Base-by-base conservation (phyloP, 371 early-diverging fungal genomes). In the Mucor lusitanicus region DNA sequence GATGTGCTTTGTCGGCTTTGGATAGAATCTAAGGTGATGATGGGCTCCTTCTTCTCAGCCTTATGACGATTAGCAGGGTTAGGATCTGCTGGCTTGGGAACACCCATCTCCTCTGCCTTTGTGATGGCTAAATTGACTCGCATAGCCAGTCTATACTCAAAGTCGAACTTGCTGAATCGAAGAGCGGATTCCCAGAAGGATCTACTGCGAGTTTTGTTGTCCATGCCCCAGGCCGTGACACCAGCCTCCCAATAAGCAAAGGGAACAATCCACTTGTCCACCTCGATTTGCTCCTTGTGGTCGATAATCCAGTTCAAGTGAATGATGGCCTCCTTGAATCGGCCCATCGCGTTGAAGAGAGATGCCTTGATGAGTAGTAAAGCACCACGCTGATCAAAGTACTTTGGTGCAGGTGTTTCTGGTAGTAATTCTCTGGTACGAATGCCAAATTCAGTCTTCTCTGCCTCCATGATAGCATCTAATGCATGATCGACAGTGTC, bases 281-380 rank as follows among this genome's bases (percentile, higher is more conserved):
- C 70, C 6, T 50, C 53, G 33, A 85, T 81, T n/a, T 79, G 75
- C 3, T 77, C 76, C 33, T 83, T 76, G 55, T 86, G 80, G 50
- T 87, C 89, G 50, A 87, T 75, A 56, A 88, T 87, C 89, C 89
- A 88, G 59, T 81, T 83, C 55, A 87, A 62, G 50, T 83, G 81
- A 33, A 80, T 81, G 32, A 83, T 80, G 3, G 81, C 56, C 23
- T 80, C 80, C 15, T 67, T 70, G 40, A 77, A 72, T 3, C 70
- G 64, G 7, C 79, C 79, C 65, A 83, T 65, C 1, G 76, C 78
- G 42, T 83, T 83, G 11, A 66, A 74, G 2, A 83, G 50, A 13
- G 78, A 71, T 12, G 81, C 68, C 61, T 79, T 80, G 68, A 83
- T 76, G 5, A 83, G 65, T 3, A 83, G 53, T 23, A 83, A 56